phyloP scores from a whole-genome alignment of 257 asterid species.

The Gynochthodes officinalis region DNA sequence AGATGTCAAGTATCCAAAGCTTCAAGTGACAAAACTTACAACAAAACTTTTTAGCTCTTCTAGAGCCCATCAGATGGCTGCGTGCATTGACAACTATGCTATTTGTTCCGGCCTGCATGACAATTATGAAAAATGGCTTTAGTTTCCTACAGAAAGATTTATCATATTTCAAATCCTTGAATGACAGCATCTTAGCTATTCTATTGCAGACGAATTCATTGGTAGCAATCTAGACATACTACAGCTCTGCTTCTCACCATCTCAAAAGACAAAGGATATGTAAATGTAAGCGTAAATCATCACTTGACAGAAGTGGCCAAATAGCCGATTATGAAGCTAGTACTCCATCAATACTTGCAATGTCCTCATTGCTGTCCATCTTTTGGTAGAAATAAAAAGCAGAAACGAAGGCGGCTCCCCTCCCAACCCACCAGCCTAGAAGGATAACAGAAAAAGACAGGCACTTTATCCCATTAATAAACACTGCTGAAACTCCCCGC shows the following conservation, averaged over 20 bases:
- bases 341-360: not conserved
- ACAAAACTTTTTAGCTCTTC: constrained; percentile 23
- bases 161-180: not conserved
- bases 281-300: not conserved
- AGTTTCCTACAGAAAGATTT: not conserved
- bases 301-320: not conserved
- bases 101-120: constrained; percentile 20
- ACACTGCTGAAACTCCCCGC: not conserved
- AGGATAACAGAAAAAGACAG: not conserved
- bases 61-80: constrained; percentile 10
- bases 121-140: not conserved
- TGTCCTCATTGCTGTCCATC: not conserved
- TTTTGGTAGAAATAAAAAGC: not conserved
- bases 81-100: constrained; percentile 3
- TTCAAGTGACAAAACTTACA: constrained; percentile 19
- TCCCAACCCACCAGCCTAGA: too few relatives aligned
- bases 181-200: not conserved
- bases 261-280: not conserved
- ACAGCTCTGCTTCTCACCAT: not conserved
- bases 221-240: not conserved
- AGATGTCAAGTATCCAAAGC: constrained; percentile 21
- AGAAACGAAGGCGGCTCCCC: not conserved
- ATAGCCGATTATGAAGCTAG: not conserved
- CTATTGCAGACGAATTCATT: not conserved
- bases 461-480: not conserved